Evolutionary conservation across 768 basidiomycete genomes (phyloP), one percentile per base, ranked within the genome.

Genomic region (Porpolomopsis calyptriformis): DNA sequence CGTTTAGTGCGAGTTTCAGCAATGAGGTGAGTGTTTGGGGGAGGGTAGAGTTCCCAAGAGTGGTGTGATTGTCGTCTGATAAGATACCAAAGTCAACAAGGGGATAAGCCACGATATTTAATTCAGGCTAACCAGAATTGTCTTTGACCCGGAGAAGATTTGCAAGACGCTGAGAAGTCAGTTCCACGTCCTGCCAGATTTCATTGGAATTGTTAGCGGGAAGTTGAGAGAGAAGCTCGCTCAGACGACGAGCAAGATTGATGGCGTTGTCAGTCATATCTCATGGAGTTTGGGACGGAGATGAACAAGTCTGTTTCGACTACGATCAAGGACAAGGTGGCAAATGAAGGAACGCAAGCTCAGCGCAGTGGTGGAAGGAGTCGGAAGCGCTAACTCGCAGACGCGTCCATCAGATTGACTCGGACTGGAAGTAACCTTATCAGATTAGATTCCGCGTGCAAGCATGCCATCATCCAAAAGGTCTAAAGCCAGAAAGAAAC

Each of bases 51-150:
- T 65, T 68, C 45, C 87, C 88, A 23, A 90, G 70, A 42, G 69
- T 58, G 9, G 82, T 76, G 60, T 85, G 86, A 51, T 78, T 74
- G 58, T 88, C 85, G 52, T 74, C 83, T 84, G 58, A 41, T 47
- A 50, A 53, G 51, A 47, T 27, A n/a, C 38, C 4, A 14, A n/a
- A 47, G 33, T 51, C 52, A 51, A 52, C 19, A 50, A 38, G n/a
- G 42, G 16, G 18, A 26, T 49, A 52, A 37, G 46, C 27, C 36
- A 46, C 10, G 42, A 29, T 38, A 37, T 40, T 37, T 20, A 11
- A 51, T 19, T 40, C 27, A 38, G 43, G 16, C 68, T 38, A 45
- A 78, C 81, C 72, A 61, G 68, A 50, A 25, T 66, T 66, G 56
- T 79, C 73, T 58, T 70, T 74, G 44, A 71, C 61, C 36, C 84